Percentiles rank a stretch among this genome's conserved stretches.
Evolutionary conservation across 768 basidiomycete genomes (phyloP).

Genomic region (Podaxis rugospora): DNA sequence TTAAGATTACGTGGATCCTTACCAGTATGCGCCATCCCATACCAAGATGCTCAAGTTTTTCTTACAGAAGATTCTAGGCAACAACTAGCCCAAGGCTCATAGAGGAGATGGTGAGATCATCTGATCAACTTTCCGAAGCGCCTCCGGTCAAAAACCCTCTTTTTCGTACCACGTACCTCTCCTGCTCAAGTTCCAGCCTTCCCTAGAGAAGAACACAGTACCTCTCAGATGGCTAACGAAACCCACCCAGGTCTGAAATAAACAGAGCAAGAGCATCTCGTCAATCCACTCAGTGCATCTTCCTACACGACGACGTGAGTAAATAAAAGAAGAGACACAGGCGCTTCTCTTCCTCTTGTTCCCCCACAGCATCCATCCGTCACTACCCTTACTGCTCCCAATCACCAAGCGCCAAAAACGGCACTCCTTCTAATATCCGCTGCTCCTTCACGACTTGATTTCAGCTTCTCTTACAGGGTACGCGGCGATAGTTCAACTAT

Average conservation of each 20-base stretch:
- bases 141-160: neutral
- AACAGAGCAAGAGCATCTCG: neutral
- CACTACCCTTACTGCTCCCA: neutral
- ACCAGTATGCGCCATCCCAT: neutral
- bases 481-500: neutral
- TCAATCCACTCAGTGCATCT: neutral
- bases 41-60: neutral
- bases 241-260: constrained; percentile 4
- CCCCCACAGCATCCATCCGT: neutral
- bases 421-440: neutral
- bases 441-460: neutral
- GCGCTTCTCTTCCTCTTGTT: neutral
- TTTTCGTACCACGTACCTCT: neutral
- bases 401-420: neutral
- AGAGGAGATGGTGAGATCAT: neutral
- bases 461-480: neutral
- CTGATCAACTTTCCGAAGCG: neutral
- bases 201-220: neutral
- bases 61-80: neutral
- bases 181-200: neutral
- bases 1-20: neutral
- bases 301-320: neutral
- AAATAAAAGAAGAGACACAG: neutral
- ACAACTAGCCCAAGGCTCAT: neutral
- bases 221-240: neutral